Percentiles rank a stretch among this genome's conserved stretches.
Evolutionary conservation across 2,329 filamentous ascomycete genomes (phyloP).

Genomic region (Lachnellula willkommii): DNA sequence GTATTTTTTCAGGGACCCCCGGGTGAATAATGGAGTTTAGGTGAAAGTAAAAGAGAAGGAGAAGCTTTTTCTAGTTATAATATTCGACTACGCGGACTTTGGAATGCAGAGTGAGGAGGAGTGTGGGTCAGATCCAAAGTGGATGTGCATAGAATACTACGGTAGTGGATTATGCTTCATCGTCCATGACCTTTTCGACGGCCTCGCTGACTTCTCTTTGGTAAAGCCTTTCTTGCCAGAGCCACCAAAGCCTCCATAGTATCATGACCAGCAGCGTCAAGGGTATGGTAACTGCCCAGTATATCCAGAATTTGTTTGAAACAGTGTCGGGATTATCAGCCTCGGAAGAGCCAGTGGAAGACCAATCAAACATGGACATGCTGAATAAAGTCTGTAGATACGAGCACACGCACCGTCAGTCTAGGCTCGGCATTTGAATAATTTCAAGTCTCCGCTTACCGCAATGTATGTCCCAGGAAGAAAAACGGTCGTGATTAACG

Average conservation of each 20-base stretch:
- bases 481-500: conserved; percentile 39
- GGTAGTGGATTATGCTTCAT: not conserved
- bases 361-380: not conserved
- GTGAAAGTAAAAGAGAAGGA: no score
- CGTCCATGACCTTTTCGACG: not conserved
- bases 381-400: not conserved
- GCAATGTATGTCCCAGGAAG: conserved; percentile 55
- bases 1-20: no score
- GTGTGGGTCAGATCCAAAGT: no score
- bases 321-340: not conserved
- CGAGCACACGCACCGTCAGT: not conserved
- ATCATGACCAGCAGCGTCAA: not conserved
- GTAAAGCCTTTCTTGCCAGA: not conserved
- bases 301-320: conserved; percentile 1
- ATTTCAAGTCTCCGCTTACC: not conserved
- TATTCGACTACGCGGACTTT: not conserved
- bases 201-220: not conserved
- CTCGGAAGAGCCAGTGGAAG: not conserved
- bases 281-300: not conserved
- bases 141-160: no score
- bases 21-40: no score
- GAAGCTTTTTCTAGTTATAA: no score
- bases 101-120: not conserved
- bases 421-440: not conserved
- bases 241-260: not conserved